Conservation (phyloP, 2,329 filamentous ascomycete species). For the Aspergillus eucalypticola region DNA sequence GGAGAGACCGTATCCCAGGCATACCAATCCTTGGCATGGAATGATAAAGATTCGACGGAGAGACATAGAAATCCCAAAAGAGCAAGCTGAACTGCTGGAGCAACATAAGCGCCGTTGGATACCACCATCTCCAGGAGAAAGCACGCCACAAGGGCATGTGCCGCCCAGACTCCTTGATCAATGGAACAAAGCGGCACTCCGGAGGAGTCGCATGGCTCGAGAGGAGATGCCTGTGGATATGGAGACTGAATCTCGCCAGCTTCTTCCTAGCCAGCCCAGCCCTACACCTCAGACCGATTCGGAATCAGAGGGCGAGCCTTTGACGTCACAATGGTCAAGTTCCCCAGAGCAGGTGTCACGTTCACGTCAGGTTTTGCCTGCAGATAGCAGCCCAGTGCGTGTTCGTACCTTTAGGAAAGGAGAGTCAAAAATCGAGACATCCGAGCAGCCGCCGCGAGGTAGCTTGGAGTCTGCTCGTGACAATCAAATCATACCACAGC, state of each 20-base stretch:
- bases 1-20: background rate
- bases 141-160: conserved; percentile 33
- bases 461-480: background rate
- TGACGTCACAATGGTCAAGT: conserved; percentile 23
- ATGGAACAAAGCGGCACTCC: conserved; percentile 37
- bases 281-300: conserved; percentile 18
- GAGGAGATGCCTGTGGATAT: background rate
- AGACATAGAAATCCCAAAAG: conserved; percentile 49
- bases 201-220: conserved; percentile 4
- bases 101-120: conserved; percentile 42
- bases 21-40: conserved; percentile 31
- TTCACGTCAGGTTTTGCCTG: conserved; percentile 24
- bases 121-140: conserved; percentile 33
- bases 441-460: background rate
- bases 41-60: conserved; percentile 42
- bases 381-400: conserved; percentile 31
- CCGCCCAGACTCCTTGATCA: conserved; percentile 36
- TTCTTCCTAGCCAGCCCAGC: conserved; percentile 9
- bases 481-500: background rate
- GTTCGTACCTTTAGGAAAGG: background rate
- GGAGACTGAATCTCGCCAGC: background rate
- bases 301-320: conserved; percentile 20
- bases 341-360: conserved; percentile 10
- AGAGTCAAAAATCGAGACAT: background rate
- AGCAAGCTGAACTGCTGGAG: conserved; percentile 54